Percentiles rank a stretch among this genome's conserved stretches.
Evolutionary conservation across 805 yeast genomes (phyloP).

Genomic region (Monosporozyma unispora): DNA sequence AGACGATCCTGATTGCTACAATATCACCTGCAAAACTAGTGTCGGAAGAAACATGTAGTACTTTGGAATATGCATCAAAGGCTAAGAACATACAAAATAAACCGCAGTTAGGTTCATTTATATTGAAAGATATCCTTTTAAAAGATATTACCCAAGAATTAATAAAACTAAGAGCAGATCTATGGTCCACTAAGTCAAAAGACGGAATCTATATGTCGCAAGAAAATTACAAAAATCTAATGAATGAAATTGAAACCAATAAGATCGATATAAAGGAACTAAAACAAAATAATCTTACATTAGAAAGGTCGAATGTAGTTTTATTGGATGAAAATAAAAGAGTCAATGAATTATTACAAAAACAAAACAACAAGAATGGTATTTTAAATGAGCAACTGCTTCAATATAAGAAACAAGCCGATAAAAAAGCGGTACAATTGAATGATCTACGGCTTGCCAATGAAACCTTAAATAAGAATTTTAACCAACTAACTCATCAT

Average conservation of each 20-base stretch:
- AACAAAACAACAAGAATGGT: constrained; percentile 20
- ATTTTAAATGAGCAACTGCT: constrained; percentile 9
- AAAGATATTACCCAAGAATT: constrained; percentile 41
- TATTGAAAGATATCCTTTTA: constrained; percentile 43
- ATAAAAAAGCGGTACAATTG: constrained; percentile 19
- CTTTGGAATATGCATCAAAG: constrained; percentile 78
- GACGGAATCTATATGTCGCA: constrained; percentile 61
- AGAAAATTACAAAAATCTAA: constrained; percentile 45
- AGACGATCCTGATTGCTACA: constrained; percentile 81
- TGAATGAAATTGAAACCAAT: constrained; percentile 40
- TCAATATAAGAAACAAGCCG: constrained; percentile 13
- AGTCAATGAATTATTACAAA: constrained; percentile 20
- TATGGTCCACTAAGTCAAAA: constrained; percentile 50
- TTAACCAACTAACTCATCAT: background rate
- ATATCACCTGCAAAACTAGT: constrained; percentile 73
- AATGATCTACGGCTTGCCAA: constrained; percentile 15
- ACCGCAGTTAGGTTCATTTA: constrained; percentile 55
- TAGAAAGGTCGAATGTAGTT: constrained; percentile 32
- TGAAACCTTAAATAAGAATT: background rate
- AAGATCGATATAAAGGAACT: constrained; percentile 43
- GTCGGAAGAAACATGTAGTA: constrained; percentile 75
- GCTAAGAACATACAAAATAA: constrained; percentile 73
- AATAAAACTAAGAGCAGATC: constrained; percentile 46
- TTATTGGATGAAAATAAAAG: constrained; percentile 25
- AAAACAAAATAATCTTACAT: constrained; percentile 33